Percentiles rank a stretch among this genome's conserved stretches.
Evolutionary conservation across 1,284 basidiomycete species (phyloP).

Genomic region (Naganishia albida): DNA sequence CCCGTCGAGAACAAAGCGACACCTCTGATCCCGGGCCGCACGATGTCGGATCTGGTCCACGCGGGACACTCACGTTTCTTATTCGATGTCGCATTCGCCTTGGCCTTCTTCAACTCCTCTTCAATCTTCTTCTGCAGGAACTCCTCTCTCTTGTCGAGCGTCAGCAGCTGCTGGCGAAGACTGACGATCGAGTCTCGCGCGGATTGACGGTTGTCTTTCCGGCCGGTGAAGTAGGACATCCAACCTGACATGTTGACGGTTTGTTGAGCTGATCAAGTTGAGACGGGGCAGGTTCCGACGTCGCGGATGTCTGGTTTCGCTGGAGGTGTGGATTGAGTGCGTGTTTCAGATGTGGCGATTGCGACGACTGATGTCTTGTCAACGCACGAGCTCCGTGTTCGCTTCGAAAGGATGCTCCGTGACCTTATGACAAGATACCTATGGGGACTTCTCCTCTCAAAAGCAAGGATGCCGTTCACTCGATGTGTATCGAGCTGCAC

Average conservation of each 20-base stretch:
- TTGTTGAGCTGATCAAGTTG: no score
- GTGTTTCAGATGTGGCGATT: no score
- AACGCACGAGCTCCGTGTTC: no score
- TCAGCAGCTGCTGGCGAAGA: conserved; percentile 82
- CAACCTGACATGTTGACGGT: conserved; percentile 74
- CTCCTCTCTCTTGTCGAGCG: conserved; percentile 99
- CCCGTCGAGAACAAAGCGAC: background rate
- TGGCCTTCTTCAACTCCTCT: conserved; percentile 88
- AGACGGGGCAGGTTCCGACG: no score
- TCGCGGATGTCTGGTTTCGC: no score
- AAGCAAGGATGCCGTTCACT: no score
- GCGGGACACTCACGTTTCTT: conserved; percentile 71
- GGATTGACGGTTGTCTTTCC: conserved; percentile 73
- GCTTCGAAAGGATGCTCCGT: no score
- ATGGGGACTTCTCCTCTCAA: no score
- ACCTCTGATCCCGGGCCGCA: background rate
- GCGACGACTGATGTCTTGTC: no score
- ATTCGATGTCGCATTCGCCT: conserved; percentile 88
- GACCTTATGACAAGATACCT: no score
- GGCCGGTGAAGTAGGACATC: conserved; percentile 70
- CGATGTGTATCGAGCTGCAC: no score
- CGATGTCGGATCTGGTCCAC: background rate
- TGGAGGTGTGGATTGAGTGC: no score
- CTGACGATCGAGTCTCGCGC: conserved; percentile 84
- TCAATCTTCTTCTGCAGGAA: conserved; percentile 95